Conservation (phyloP, 106 monocot species). For the Chionographis japonica region DNA sequence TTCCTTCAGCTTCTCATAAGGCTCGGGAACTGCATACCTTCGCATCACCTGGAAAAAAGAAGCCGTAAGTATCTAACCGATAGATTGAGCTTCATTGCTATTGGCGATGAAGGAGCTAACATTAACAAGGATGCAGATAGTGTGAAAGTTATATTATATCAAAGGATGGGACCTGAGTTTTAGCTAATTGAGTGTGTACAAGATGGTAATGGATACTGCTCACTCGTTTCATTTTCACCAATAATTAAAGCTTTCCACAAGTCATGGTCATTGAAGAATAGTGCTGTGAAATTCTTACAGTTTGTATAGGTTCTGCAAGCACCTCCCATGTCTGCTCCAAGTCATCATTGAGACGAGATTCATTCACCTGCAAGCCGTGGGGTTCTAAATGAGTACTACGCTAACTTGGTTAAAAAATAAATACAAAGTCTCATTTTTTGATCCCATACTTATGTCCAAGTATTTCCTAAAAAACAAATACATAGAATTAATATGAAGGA, state of each 20-base stretch:
- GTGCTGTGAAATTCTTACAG: constrained; percentile 37
- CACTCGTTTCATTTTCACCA: too few relatives aligned
- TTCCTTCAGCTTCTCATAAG: constrained; percentile 95
- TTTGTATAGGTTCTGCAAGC: constrained; percentile 97
- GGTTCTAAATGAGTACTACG: neutral
- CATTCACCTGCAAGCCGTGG: constrained; percentile 63
- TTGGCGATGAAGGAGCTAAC: too few relatives aligned
- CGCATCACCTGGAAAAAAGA: constrained; percentile 74
- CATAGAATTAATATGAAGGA: too few relatives aligned
- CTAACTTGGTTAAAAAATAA: neutral
- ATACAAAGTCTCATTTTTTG: neutral
- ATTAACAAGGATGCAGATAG: too few relatives aligned
- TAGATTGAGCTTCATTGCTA: too few relatives aligned
- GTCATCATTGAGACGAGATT: constrained; percentile 69
- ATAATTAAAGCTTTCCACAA: too few relatives aligned
- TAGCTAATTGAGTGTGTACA: too few relatives aligned
- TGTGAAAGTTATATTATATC: too few relatives aligned
- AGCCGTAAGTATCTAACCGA: neutral
- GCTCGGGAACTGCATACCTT: constrained; percentile 70
- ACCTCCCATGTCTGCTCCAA: constrained; percentile 94
- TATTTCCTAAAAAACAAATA: too few relatives aligned
- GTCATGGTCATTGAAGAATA: neutral
- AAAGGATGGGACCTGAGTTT: too few relatives aligned
- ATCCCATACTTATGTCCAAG: too few relatives aligned
- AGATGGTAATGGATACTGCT: too few relatives aligned